phyloP scores from a whole-genome alignment of 768 basidiomycete genomes.

The Tylopilus plumbeoviolaceoides region DNA sequence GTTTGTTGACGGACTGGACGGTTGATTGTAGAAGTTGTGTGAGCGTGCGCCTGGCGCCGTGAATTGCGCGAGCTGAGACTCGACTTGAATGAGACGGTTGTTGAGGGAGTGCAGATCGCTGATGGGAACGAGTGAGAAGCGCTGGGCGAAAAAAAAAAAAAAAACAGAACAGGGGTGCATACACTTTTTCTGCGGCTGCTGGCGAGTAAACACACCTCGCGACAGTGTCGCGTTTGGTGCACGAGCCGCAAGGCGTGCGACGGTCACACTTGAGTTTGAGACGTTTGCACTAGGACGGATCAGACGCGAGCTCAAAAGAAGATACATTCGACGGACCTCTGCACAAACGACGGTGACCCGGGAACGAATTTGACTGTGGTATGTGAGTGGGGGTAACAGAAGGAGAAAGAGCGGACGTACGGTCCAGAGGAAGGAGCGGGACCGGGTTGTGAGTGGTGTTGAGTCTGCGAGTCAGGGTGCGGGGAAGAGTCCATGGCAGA shows the following conservation, averaged over 20 bases:
- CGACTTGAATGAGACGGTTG: slow-evolving; percentile 71
- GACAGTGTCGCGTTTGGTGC: slow-evolving; percentile 75
- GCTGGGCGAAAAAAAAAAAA: background rate
- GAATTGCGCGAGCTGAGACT: slow-evolving; percentile 53
- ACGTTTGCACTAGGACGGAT: slow-evolving; percentile 66
- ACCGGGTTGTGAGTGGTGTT: slow-evolving; percentile 16
- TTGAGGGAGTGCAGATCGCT: slow-evolving; percentile 82
- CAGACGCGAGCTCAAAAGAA: background rate
- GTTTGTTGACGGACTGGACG: slow-evolving; percentile 8
- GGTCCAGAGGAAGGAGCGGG: slow-evolving; percentile 26
- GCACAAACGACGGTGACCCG: slow-evolving; percentile 79
- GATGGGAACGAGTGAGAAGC: background rate
- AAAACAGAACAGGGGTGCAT: slow-evolving; percentile 24
- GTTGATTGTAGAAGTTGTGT: slow-evolving; percentile 17
- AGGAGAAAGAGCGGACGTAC: slow-evolving; percentile 21
- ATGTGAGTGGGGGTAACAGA: slow-evolving; percentile 2
- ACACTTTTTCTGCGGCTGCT: slow-evolving; percentile 85
- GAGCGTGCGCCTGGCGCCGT: slow-evolving; percentile 30
- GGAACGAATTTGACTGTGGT: slow-evolving; percentile 60
- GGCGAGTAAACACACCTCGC: slow-evolving; percentile 72
- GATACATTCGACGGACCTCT: slow-evolving; percentile 47
- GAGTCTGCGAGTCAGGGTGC: slow-evolving; percentile 14
- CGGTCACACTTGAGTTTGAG: slow-evolving; percentile 85
- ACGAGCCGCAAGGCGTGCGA: slow-evolving; percentile 70
- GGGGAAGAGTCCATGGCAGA: slow-evolving; percentile 18